Conservation (phyloP, 164 flowering plant genomes). For the Euptelea pleiosperma region DNA sequence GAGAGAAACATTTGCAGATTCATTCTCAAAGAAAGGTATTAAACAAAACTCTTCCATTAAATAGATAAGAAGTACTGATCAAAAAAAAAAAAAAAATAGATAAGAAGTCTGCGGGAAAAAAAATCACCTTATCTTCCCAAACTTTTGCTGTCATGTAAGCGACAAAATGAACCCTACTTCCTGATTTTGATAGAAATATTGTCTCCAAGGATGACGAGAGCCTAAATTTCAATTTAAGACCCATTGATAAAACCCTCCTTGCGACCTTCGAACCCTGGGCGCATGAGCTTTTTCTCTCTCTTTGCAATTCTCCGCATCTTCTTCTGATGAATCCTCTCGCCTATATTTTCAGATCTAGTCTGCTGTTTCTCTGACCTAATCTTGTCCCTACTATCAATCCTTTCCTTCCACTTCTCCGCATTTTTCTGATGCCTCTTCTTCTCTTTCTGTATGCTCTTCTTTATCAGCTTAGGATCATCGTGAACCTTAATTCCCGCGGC, state of each 20-base stretch:
- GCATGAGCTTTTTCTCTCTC: slow-evolving; percentile 80
- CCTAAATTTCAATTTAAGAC: slow-evolving; percentile 21
- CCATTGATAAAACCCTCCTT: slow-evolving; percentile 61
- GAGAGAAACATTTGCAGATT: no score
- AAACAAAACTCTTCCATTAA: no score
- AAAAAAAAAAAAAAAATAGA: no score
- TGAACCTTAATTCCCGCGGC: slow-evolving; percentile 79
- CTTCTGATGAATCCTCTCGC: slow-evolving; percentile 52
- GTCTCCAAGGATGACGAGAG: no score
- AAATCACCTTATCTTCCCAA: no score
- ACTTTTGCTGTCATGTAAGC: no score
- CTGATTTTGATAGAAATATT: no score
- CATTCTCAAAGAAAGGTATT: no score
- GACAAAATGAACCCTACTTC: no score
- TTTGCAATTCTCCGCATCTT: slow-evolving; percentile 66
- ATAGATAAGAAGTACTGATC: no score
- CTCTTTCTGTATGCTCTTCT: slow-evolving; percentile 61
- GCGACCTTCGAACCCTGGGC: slow-evolving; percentile 86
- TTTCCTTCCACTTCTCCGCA: slow-evolving; percentile 75
- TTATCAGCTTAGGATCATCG: slow-evolving; percentile 62
- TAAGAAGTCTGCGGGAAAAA: no score
- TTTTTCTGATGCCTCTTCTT: slow-evolving; percentile 68
- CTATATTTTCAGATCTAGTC: slow-evolving; percentile 52
- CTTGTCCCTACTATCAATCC: slow-evolving; percentile 46
- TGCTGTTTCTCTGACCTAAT: slow-evolving; percentile 55